Base-by-base conservation (phyloP, 2,329 filamentous ascomycete genomes). In the Colletotrichum zoysiae region DNA sequence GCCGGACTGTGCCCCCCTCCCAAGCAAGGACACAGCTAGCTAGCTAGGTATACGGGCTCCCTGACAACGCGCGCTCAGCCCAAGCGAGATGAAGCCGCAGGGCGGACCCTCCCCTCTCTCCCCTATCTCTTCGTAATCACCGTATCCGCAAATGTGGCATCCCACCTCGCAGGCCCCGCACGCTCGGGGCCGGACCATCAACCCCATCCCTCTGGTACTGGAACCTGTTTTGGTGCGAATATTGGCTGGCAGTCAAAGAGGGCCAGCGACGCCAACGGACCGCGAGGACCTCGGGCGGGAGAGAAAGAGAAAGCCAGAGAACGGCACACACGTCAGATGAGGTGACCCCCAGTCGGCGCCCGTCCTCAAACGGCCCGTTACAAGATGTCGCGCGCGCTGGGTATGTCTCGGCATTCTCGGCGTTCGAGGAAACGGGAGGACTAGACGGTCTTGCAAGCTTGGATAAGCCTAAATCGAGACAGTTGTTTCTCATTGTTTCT, bases 81-180 rank as follows among this genome's bases (percentile, higher is more conserved):
- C 38, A 63, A 67, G 65, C 65, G 65, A 63, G 33, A 67, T 67
- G 65, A 67, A 38, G 18, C 48, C 14, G 38, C 26, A 18, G 35
- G 38, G 33, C 18, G 30, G 23, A 14, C 12, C 40, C 40, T 40
- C 38, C 38, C 8, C 12, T n/a, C 6, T 9, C 14, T 30, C 50
- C 50, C 40, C 35, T 68, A 56, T 46, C 35, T 51, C 59, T 38
- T 46, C n/a, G 33, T n/a, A 38, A 20, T 30, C n/a, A n/a, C 30
- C n/a, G 20, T 40, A 51, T 30, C 59, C 33, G 44, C 38, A 62
- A 40, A 53, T 33, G 16, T 42, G 33, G 46, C 8, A n/a, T n/a
- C 12, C n/a, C 50, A 18, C 14, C 33, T 33, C 18, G 35, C 46
- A 40, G 44, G 26, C 23, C 12, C 59, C n/a, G 44, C 44, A n/a